Evolutionary conservation across 2,329 filamentous ascomycete genomes (phyloP), one percentile per base, ranked within the genome.

Genomic region (Emergomyces africanus): DNA sequence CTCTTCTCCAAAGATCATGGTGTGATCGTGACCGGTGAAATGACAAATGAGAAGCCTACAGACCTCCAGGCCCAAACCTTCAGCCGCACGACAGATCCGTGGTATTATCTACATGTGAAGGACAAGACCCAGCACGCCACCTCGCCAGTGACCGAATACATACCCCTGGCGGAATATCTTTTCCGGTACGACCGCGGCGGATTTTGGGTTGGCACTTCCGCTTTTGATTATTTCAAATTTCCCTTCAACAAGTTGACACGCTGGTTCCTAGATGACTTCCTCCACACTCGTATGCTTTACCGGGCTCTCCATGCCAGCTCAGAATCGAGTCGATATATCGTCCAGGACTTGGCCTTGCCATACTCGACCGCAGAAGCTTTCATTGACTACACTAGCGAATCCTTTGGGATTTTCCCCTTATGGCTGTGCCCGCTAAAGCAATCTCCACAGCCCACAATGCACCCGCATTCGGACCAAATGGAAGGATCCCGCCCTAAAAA

Each of bases 91-190:
- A 70, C 69, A 3, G 87, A 90, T 63, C 82, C 84, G 0, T 90
- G 87, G 88, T 89, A 88, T 67, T 90, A 89, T 61, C 73, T 89
- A 2, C 86, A 87, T 63, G 85, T 81, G 1, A 72, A 82, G 63
- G 70, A 77, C n/a, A 63, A 64, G 5, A 44, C 51, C n/a, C 28
- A 20, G 1, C 30, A 58, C 12, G 54, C 57, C 5, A 61, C 58
- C 10, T 46, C 51, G 2, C 63, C 68, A 48, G 53, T 59, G 5
- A 67, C 63, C 9, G 77, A 80, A 63, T 65, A 68, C 1, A 74
- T 80, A 1, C 79, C 79, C 0, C 65, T 79, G 0, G 68, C 71
- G 6, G 78, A 81, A 53, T 84, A 84, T 63, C 72, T 84, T 5
- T 84, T 84, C 66, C 77, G 67, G 10, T 70, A 84, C 64, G 81